Evolutionary conservation across 2,329 filamentous ascomycete genomes (phyloP).

Genomic region (Aurifilum marmelostoma): DNA sequence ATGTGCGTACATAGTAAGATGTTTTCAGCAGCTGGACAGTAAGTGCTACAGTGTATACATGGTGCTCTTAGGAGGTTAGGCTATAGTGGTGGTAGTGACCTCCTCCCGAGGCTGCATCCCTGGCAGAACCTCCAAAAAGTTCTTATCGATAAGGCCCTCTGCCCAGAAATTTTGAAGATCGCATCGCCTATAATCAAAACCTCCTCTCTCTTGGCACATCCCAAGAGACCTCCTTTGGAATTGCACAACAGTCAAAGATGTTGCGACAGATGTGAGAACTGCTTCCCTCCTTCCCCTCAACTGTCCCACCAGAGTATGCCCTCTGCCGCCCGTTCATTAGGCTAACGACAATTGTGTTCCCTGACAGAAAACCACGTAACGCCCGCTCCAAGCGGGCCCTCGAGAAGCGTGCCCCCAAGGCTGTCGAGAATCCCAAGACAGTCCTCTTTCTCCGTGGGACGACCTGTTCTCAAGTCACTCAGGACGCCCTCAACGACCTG

Average conservation of each 20-base stretch:
- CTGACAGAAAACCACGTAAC: conserved; percentile 60
- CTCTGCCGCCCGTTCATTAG: too few relatives aligned
- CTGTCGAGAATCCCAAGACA: conserved; percentile 85
- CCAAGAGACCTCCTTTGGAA: neutral
- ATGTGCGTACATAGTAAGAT: too few relatives aligned
- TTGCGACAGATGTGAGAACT: conserved; percentile 50
- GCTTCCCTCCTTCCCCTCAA: neutral
- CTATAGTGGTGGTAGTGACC: neutral
- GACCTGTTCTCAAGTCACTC: conserved; percentile 78
- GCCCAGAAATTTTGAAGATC: conserved; percentile 25
- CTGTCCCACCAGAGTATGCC: neutral
- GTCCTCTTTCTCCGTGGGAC: conserved; percentile 89
- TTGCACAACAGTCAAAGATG: conserved; percentile 40
- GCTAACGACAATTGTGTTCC: neutral
- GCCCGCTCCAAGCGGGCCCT: conserved; percentile 94
- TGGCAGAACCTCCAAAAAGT: conserved; percentile 4
- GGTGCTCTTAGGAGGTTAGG: neutral
- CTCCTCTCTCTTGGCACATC: neutral
- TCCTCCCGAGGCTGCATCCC: neutral
- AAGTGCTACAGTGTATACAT: too few relatives aligned
- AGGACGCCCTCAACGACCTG: conserved; percentile 84
- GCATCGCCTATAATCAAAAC: neutral
- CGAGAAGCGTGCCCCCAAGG: conserved; percentile 89
- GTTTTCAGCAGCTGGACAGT: neutral
- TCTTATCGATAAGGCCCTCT: conserved; percentile 27